Evolutionary conservation across 306 rosid species (phyloP).

Genomic region (Medicago arabica): DNA sequence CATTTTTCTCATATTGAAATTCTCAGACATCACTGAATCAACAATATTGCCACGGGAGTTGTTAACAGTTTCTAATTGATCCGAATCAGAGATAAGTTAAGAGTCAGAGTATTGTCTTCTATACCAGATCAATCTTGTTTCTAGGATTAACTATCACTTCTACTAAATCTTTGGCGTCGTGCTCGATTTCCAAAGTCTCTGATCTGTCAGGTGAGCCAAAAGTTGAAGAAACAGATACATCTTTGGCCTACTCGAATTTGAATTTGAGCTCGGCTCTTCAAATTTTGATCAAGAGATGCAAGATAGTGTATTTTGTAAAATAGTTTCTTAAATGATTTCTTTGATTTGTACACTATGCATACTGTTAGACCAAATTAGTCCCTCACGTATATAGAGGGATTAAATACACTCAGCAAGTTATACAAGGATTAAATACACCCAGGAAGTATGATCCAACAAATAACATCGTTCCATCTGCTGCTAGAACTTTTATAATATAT

Average conservation of each 20-base stretch:
- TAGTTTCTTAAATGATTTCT: not conserved
- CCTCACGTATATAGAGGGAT: not conserved
- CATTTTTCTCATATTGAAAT: conserved; percentile 51
- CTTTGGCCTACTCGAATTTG: conserved; percentile 54
- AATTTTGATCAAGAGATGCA: conserved; percentile 54
- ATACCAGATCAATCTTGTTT: conserved; percentile 38
- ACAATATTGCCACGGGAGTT: conserved; percentile 39
- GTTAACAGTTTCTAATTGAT: conserved; percentile 53
- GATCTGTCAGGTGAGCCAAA: conserved; percentile 85
- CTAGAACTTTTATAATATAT: no score
- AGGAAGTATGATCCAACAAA: no score
- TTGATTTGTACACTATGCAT: not conserved
- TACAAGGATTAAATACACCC: not conserved
- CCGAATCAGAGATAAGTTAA: conserved; percentile 33
- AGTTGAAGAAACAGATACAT: conserved; percentile 72
- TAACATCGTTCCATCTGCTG: no score
- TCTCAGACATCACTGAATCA: conserved; percentile 42
- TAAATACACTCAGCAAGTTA: conserved; percentile 6
- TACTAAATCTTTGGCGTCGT: conserved; percentile 52
- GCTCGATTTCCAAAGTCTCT: conserved; percentile 53
- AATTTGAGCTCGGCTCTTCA: conserved; percentile 61
- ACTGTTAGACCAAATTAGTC: not conserved
- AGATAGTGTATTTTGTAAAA: not conserved
- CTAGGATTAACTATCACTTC: conserved; percentile 54
- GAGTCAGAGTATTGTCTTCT: conserved; percentile 46